phyloP scores from a whole-genome alignment of 2,329 filamentous ascomycete species.

The Penicillium thymicola region DNA sequence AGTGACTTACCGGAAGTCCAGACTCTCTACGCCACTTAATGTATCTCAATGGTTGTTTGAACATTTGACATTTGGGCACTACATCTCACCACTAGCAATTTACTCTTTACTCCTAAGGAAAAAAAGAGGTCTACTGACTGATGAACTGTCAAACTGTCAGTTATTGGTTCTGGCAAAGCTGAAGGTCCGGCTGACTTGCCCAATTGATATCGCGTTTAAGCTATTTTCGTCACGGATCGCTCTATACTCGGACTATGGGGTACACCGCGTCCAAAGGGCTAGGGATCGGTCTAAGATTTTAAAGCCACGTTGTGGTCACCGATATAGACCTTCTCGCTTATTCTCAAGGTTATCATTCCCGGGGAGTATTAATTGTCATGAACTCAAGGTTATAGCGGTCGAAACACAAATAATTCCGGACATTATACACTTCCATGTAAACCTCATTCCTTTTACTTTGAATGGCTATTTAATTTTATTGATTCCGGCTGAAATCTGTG shows the following conservation, averaged over 20 bases:
- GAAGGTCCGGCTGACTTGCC: slow-evolving; percentile 30
- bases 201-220: slow-evolving; percentile 19
- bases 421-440: not conserved
- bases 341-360: not conserved
- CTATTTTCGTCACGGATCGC: slow-evolving; percentile 32
- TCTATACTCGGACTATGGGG: not conserved
- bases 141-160: slow-evolving; percentile 22
- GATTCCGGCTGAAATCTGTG: not conserved
- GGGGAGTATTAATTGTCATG: not conserved
- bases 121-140: slow-evolving; percentile 19
- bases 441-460: not conserved
- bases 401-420: not conserved
- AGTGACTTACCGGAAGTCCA: slow-evolving; percentile 6
- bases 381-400: not conserved
- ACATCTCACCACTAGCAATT: slow-evolving; percentile 14
- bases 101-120: not conserved
- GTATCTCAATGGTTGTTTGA: slow-evolving; percentile 14
- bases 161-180: slow-evolving; percentile 18
- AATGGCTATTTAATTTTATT: not conserved
- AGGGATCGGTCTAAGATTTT: slow-evolving; percentile 10
- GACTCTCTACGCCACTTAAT: slow-evolving; percentile 9
- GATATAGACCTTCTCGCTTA: not conserved
- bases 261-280: slow-evolving; percentile 11
- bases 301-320: slow-evolving; percentile 19
- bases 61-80: slow-evolving; percentile 2